Conservation (phyloP, 1,284 basidiomycete genomes). For the Athelia sp. region DNA sequence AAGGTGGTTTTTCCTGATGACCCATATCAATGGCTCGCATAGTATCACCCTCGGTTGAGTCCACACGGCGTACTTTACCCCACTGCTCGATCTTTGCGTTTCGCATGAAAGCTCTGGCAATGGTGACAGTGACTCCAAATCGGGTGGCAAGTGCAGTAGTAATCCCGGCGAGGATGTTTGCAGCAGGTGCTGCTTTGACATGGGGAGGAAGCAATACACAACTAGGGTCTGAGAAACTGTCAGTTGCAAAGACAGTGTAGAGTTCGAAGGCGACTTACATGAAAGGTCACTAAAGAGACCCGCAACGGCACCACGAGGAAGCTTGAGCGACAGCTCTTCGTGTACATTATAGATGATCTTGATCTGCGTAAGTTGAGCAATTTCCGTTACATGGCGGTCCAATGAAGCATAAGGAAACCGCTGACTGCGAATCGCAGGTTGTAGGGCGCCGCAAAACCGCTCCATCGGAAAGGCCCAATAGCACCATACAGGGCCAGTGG, state of each 20-base stretch:
- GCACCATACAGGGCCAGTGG: constrained; percentile 33
- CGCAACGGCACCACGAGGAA: neutral
- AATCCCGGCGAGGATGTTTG: constrained; percentile 1
- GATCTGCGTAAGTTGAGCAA: constrained; percentile 17
- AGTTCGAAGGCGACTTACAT: neutral
- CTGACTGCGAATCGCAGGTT: constrained; percentile 16
- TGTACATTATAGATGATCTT: constrained; percentile 13
- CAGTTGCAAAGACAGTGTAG: neutral
- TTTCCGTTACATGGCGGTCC: constrained; percentile 15
- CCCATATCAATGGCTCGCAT: constrained; percentile 6
- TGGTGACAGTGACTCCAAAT: constrained; percentile 1
- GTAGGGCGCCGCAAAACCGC: constrained; percentile 18
- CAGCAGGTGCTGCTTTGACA: neutral
- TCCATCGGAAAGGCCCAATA: constrained; percentile 40
- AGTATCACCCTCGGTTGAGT: constrained; percentile 11
- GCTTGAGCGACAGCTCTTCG: constrained; percentile 7
- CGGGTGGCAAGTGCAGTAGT: constrained; percentile 4
- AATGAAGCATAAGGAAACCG: constrained; percentile 20
- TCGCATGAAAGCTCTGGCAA: neutral
- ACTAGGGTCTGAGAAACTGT: constrained; percentile 1
- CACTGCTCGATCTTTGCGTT: constrained; percentile 5
- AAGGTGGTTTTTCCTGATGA: too few relatives aligned
- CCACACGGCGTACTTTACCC: constrained; percentile 10
- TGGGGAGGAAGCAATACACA: constrained; percentile 4
- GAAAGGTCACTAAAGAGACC: neutral